Evolutionary conservation across 2,329 filamentous ascomycete species (phyloP), one percentile per base, ranked within the genome.

Genomic region (Ophiocordyceps robertsii): DNA sequence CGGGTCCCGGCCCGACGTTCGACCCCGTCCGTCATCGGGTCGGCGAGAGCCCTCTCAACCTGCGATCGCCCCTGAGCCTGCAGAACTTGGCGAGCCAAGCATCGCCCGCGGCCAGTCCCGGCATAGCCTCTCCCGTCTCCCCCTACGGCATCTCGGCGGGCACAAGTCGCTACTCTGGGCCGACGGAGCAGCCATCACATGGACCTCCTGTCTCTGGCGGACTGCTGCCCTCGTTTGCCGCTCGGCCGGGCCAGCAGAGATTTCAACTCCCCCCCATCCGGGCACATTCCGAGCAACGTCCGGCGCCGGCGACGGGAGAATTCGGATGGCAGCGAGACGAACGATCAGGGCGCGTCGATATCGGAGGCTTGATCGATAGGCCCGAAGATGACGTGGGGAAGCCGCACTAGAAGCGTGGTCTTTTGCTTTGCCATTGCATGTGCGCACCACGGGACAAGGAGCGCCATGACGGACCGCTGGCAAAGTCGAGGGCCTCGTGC

Each of bases 321-420:
- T 46, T 50, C 17, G 49, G 53, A 24, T 66, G 64, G 57, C 54
- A 56, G 43, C 64, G 69, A 37, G 70, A 73, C 44, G 73, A 75
- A 43, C 67, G 73, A 27, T 60, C 66, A 16, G 59, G 66, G 32
- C 69, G 77, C 14, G 70, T 80, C 39, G 75, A 77, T 51, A 80
- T 81, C 47, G 73, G 69, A 11, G 76, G 75, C 2, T 65, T 77
- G 53, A 74, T 83, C 52, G 77, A 77, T 49, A 74, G 68, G 57
- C 68, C 72, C 21, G 70, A 70, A 50, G 65, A 48, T 10, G 17
- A 36, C 33, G 11, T 6, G 24, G 3, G 24, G 14, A 36, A 16
- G 33, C 33, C 33, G n/a, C 33, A 16, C 6, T 32, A 32, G 11
- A 32, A 27, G 24, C 24, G 24, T 6, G 3, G 24, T 27, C 24